Percentiles rank a stretch among this genome's conserved stretches.
Evolutionary conservation across 139 green algal genomes (phyloP).

Genomic region (Coccomyxa sp.): DNA sequence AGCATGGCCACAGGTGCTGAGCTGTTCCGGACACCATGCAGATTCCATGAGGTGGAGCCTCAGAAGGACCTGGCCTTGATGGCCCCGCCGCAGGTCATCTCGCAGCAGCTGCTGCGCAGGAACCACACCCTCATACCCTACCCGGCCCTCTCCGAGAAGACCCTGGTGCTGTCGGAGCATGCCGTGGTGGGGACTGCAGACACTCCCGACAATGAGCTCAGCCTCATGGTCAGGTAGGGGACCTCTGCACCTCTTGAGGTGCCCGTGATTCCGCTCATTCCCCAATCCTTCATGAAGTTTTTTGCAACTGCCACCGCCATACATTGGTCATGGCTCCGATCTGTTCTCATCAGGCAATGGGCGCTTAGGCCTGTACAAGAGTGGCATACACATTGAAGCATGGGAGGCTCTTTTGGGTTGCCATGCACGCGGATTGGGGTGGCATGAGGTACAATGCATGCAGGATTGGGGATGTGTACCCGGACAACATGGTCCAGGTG

Average conservation of each 20-base stretch:
- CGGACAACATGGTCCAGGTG: slow-evolving; percentile 64
- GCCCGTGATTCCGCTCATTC: too few species aligned
- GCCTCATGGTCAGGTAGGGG: slow-evolving; percentile 29
- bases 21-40: too few species aligned
- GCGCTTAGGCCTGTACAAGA: neutral
- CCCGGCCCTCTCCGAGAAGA: slow-evolving; percentile 62
- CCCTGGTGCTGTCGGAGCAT: slow-evolving; percentile 47
- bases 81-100: slow-evolving; percentile 33
- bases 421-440: too few species aligned
- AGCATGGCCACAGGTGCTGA: neutral
- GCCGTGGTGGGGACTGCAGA: neutral
- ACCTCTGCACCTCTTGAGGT: neutral
- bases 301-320: too few species aligned
- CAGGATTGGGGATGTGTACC: slow-evolving; percentile 61
- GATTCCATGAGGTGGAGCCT: slow-evolving; percentile 76
- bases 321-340: too few species aligned
- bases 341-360: too few species aligned
- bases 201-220: slow-evolving; percentile 6
- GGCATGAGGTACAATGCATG: too few species aligned
- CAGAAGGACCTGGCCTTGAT: slow-evolving; percentile 44
- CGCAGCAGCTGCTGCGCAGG: slow-evolving; percentile 37
- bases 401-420: too few species aligned
- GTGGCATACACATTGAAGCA: too few species aligned
- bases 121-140: slow-evolving; percentile 40
- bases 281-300: neutral